These are phyloP conservation scores for Seiridium cupressi DNA, from an alignment of 2,329 filamentous ascomycete species.

Conservation along the genomic window DNA sequence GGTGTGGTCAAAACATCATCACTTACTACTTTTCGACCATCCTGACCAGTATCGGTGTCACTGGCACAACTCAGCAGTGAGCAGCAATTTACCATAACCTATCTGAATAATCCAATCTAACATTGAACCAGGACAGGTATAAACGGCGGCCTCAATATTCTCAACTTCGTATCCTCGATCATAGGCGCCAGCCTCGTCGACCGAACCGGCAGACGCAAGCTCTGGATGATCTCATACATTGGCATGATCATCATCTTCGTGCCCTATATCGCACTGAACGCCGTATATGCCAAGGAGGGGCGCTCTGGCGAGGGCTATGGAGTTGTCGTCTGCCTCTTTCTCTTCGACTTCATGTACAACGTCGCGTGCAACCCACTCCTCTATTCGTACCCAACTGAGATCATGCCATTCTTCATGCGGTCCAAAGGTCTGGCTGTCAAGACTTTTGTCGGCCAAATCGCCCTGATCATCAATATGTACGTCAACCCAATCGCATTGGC, in stretches of 20 bases:
- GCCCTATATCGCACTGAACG: constrained; percentile 7
- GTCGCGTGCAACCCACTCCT: constrained; percentile 7
- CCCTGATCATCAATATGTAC: constrained; percentile 9
- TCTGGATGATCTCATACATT: constrained; percentile 11
- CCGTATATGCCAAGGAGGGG: constrained; percentile 3
- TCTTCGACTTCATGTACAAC: constrained; percentile 9
- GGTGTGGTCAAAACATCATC: constrained; percentile 10
- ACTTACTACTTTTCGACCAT: constrained; percentile 11
- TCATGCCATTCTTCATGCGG: constrained; percentile 72
- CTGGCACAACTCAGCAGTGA: not conserved
- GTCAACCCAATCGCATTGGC: constrained; percentile 14
- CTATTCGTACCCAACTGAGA: constrained; percentile 50
- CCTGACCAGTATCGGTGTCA: constrained; percentile 1
- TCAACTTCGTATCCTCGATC: not conserved
- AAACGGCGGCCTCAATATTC: constrained; percentile 9
- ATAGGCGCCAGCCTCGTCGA: constrained; percentile 1
- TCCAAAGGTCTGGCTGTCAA: constrained; percentile 36
- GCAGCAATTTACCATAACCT: not conserved
- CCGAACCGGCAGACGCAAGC: constrained; percentile 8
- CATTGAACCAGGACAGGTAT: constrained; percentile 5
- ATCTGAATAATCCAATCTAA: not conserved
- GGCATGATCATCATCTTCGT: constrained; percentile 13
- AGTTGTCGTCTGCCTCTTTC: constrained; percentile 1
- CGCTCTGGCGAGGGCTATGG: constrained; percentile 5
- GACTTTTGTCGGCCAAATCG: constrained; percentile 12